Percentiles rank a stretch among this genome's conserved stretches.
phyloP scores from a whole-genome alignment of 2,329 filamentous ascomycete genomes.

The Claviceps sp. region DNA sequence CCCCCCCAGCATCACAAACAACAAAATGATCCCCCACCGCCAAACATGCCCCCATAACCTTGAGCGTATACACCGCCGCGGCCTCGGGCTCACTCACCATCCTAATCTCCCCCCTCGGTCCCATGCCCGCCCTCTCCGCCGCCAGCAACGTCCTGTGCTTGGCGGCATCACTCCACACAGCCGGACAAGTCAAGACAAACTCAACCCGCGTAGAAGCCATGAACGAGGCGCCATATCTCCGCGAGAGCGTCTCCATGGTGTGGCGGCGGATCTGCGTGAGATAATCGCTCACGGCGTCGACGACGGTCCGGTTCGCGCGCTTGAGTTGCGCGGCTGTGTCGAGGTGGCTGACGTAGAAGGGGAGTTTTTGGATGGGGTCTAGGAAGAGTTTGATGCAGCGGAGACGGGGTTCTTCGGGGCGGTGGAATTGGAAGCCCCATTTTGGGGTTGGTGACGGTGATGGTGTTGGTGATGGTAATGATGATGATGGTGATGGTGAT shows the following conservation, averaged over 20 bases:
- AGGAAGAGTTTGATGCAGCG: slow-evolving; percentile 78
- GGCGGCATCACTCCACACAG: slow-evolving; percentile 75
- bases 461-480: too few relatives aligned
- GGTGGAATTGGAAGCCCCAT: slow-evolving; percentile 77
- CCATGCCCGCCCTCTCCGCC: slow-evolving; percentile 68
- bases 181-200: slow-evolving; percentile 69
- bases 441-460: slow-evolving; percentile 31
- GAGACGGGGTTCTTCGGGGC: slow-evolving; percentile 60
- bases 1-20: slow-evolving; percentile 48
- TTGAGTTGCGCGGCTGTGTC: slow-evolving; percentile 68
- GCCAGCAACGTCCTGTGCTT: slow-evolving; percentile 71
- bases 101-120: slow-evolving; percentile 53
- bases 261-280: slow-evolving; percentile 63
- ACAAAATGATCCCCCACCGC: slow-evolving; percentile 54
- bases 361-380: slow-evolving; percentile 66
- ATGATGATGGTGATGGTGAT: too few relatives aligned
- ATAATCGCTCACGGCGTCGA: slow-evolving; percentile 70
- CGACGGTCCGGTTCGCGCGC: slow-evolving; percentile 60
- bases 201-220: slow-evolving; percentile 64
- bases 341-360: slow-evolving; percentile 65
- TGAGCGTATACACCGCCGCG: slow-evolving; percentile 66
- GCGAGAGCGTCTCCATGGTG: slow-evolving; percentile 63
- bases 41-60: slow-evolving; percentile 63
- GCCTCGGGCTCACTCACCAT: slow-evolving; percentile 74
- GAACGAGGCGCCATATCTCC: slow-evolving; percentile 65